Percentiles rank a stretch among this genome's conserved stretches.
These are phyloP conservation scores for Colletotrichum shisoi DNA, from an alignment of 2,329 filamentous ascomycete species.

Conservation along the genomic window DNA sequence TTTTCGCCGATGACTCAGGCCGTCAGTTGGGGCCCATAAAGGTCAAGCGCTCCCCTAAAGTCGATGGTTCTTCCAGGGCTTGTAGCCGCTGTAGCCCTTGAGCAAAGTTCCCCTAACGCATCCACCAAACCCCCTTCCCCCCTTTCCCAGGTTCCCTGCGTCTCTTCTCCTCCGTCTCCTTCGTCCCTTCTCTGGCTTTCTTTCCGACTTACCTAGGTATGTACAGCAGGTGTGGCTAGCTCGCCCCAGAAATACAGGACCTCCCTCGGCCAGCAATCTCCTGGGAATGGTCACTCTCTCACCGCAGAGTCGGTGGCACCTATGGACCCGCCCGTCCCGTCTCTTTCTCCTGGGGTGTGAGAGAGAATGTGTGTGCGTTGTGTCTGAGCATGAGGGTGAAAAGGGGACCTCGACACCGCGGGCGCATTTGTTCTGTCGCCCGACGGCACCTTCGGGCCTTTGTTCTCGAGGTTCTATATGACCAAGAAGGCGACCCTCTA, in stretches of 20 bases:
- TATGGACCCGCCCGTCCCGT: constrained; percentile 35
- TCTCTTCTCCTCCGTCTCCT: too few species aligned
- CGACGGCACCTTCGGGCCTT: background rate
- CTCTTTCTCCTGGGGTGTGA: constrained; percentile 11
- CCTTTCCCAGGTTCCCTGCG: constrained; percentile 14
- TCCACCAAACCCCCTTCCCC: background rate
- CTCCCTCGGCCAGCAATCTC: constrained; percentile 25
- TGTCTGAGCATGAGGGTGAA: constrained; percentile 22
- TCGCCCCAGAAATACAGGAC: constrained; percentile 32
- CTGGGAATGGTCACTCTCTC: constrained; percentile 17
- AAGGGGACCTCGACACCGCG: constrained; percentile 29
- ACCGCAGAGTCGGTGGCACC: constrained; percentile 35
- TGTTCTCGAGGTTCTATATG: background rate
- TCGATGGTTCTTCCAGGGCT: background rate
- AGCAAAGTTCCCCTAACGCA: background rate
- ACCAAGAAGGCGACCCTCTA: background rate
- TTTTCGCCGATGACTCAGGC: too few species aligned
- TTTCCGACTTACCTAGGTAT: background rate
- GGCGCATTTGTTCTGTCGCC: constrained; percentile 33
- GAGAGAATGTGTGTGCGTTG: background rate
- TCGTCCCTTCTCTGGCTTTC: background rate
- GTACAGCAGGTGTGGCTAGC: constrained; percentile 29
- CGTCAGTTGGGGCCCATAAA: too few species aligned
- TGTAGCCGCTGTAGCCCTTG: background rate
- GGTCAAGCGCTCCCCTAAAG: background rate